Base-by-base conservation (phyloP, 805 yeast genomes). In the Pichia manshurica region DNA sequence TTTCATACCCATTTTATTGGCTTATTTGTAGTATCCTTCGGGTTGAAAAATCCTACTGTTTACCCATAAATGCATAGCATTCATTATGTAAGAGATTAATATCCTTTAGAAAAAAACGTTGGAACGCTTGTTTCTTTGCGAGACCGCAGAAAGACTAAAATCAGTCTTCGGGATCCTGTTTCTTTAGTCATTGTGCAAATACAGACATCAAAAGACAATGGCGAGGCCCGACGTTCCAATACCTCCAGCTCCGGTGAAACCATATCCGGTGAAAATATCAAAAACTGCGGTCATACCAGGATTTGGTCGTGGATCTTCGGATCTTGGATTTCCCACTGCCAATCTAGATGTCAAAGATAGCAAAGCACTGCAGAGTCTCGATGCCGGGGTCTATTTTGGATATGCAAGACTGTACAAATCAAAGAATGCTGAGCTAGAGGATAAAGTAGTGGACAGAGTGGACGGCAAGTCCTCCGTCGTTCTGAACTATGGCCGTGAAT, bases 301-400 rank as follows among this genome's bases (percentile, higher is more conserved):
- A 0, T 93, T 87, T 66, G 99, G 99, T 5, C 75, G 99, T 46
- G 99, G 99, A 0, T 87, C 97, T 0, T 65, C 93, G 0, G 96
- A 88, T 56, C 72, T 93, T 37, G 98, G 98, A 0, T 84, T 89
- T 39, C 99, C 99, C 2, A 93, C 99, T 0, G 98, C 97, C 6
- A 91, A 91, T 59, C 77, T 91, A 5, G 84, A 87, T 1, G 76
- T 86, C 12, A 71, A 69, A 3, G 67, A 72, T 33, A 68, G 77
- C 20, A 73, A 78, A 13, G 56, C 44, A 4, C 57, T 77, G 35
- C 65, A 68, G 42, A 48, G 57, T 41, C 70, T 76, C 19, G 77
- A 74, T 2, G 75, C 91, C 0, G 99, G 99, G 3, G 91, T 93
- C 8, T 93, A 93, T 65, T 93, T 81, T 61, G 99, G 99, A 1